Evolutionary conservation across 768 basidiomycete genomes (phyloP), one percentile per base, ranked within the genome.

Genomic region (Megacollybia marginata): DNA sequence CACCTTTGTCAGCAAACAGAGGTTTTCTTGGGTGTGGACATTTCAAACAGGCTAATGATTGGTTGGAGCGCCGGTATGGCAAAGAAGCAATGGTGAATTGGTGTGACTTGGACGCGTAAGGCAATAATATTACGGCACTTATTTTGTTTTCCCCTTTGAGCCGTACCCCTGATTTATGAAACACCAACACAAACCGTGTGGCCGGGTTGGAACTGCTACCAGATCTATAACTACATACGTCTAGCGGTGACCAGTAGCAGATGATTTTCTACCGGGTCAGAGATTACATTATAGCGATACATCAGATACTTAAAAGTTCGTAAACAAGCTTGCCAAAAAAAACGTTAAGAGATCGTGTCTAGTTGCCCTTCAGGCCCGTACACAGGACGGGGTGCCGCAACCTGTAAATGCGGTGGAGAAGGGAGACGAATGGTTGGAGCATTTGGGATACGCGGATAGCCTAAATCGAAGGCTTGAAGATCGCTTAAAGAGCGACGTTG

Each of bases 21-120:
- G 92, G 93, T 9, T 96, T 94, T 70, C 64, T 90, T 54, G 92
- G 90, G 45, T 94, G 93, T 63, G 81, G 80, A 46, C 94, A 96
- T 67, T 97, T 97, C 70, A 80, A 74, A 59, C 70, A 77, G 51
- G 88, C 92, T 40, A 95, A 96, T 61, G 77, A 84, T 48, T 97
- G 94, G 94, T 69, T 97, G 20, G 78, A 79, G 62, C 60, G 74
- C 50, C 82, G 80, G 57, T 94, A 96, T 59, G 93, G 92, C 6
- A 56, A 70, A 20, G 82, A 80, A 36, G 81, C 76, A 45, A 71
- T 64, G 52, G 83, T 92, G n/a, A 74, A 89, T 59, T 92, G 88
- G 88, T 83, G 83, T 49, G 52, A 57, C 35, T 59, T 73, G 46
- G 52, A 52, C 34, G 15, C 48, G 9, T 28, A 28, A 28, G 23